Conservation (phyloP, 805 yeast genomes). For the Komagataella pseudopastoris region DNA sequence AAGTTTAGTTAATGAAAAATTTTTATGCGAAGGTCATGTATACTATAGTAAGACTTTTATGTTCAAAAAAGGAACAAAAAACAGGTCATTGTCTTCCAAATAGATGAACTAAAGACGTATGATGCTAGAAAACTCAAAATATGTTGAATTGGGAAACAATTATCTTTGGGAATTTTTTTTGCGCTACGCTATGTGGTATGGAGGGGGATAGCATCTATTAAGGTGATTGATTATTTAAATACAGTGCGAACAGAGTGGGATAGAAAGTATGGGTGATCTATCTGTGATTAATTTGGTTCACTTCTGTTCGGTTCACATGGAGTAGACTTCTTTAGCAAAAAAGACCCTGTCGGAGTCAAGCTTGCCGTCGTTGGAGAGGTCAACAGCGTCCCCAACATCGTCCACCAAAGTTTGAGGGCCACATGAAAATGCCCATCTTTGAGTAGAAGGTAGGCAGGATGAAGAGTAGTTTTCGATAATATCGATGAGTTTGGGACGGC, state of each 20-base stretch:
- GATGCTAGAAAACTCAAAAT: no score
- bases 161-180: no score
- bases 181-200: neutral
- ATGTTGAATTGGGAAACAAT: no score
- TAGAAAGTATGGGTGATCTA: neutral
- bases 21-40: no score
- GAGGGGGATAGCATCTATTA: neutral
- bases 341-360: neutral
- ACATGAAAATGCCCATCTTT: conserved; percentile 44
- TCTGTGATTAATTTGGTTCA: no score
- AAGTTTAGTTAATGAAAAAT: no score
- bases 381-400: conserved; percentile 11
- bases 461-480: conserved; percentile 16
- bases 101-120: no score
- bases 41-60: no score
- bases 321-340: neutral
- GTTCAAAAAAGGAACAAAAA: no score
- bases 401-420: conserved; percentile 35
- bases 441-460: conserved; percentile 18
- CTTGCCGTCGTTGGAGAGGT: neutral
- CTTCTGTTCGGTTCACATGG: neutral
- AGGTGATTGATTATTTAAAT: neutral
- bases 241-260: neutral
- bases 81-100: no score
- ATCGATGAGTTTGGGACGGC: conserved; percentile 29